phyloP scores from a whole-genome alignment of 495 filamentous ascomycete genomes.

The Clavariopsis aquatica region DNA sequence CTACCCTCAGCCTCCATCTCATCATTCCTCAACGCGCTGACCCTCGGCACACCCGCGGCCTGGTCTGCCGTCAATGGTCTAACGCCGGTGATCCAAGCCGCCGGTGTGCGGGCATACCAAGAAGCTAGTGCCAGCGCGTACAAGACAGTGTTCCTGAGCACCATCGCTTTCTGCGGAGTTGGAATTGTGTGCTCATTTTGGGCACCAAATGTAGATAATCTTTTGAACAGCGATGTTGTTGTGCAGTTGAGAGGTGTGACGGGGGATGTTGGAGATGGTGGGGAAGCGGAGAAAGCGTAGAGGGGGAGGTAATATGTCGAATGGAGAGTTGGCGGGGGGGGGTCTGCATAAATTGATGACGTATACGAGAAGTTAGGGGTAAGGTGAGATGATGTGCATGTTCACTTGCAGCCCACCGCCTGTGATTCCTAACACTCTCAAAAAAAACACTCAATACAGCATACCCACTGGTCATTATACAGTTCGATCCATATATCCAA shows the following conservation, averaged over 20 bases:
- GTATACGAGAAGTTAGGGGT: background rate
- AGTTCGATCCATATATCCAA: no score
- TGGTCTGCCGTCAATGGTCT: conserved; percentile 22
- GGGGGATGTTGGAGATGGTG: conserved; percentile 4
- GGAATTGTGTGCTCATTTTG: conserved; percentile 20
- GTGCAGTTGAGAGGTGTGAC: conserved; percentile 15
- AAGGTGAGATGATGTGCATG: no score
- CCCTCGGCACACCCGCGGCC: conserved; percentile 15
- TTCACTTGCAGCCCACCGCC: no score
- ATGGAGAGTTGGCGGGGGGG: background rate
- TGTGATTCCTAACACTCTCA: no score
- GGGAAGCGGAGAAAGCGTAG: background rate
- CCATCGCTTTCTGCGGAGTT: conserved; percentile 30
- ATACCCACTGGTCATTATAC: no score
- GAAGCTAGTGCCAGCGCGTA: conserved; percentile 23
- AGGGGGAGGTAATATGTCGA: background rate
- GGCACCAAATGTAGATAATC: conserved; percentile 27
- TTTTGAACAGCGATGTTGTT: conserved; percentile 28
- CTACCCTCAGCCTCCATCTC: conserved; percentile 10
- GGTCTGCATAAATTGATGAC: background rate
- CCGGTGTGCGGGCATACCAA: conserved; percentile 21
- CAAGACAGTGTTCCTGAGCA: conserved; percentile 31
- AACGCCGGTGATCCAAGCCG: conserved; percentile 16
- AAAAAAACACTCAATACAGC: no score
- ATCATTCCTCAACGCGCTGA: conserved; percentile 14